Conservation (phyloP, 208 protist species). For the Leishmania mexicana region DNA sequence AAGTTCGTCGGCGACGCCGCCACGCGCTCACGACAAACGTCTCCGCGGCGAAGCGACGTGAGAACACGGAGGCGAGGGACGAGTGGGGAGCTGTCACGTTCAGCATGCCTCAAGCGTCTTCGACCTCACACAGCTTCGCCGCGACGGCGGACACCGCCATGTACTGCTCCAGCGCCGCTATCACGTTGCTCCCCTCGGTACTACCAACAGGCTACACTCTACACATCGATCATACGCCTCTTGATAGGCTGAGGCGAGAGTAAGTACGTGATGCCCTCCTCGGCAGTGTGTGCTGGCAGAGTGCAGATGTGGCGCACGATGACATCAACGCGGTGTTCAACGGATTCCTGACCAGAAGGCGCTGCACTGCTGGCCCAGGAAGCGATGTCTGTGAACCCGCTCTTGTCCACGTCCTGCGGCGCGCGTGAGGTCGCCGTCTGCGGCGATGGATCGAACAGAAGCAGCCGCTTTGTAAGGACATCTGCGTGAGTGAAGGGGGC, state of each 20-base stretch:
- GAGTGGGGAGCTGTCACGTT: conserved; percentile 26
- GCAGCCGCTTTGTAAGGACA: background rate
- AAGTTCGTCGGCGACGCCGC: conserved; percentile 10
- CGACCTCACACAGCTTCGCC: conserved; percentile 16
- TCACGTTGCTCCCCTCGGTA: conserved; percentile 17
- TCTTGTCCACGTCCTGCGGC: background rate
- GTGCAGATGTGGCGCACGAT: conserved; percentile 16
- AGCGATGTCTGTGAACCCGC: conserved; percentile 9
- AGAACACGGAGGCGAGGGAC: conserved; percentile 20
- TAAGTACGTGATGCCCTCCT: conserved; percentile 23
- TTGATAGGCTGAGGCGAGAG: conserved; percentile 18
- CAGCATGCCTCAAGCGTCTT: conserved; percentile 19
- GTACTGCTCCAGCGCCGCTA: conserved; percentile 31
- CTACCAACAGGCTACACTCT: conserved; percentile 23
- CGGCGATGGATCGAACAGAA: conserved; percentile 17
- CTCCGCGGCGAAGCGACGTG: conserved; percentile 6
- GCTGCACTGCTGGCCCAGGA: background rate
- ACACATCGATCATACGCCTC: background rate
- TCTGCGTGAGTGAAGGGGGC: background rate
- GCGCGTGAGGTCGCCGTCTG: background rate
- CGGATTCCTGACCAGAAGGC: background rate
- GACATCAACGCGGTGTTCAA: conserved; percentile 17
- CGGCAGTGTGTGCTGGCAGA: conserved; percentile 7
- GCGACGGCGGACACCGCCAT: conserved; percentile 23
- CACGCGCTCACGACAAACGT: background rate